Conservation (phyloP, 2,329 filamentous ascomycete genomes). For the Penicillium oxalicum region DNA sequence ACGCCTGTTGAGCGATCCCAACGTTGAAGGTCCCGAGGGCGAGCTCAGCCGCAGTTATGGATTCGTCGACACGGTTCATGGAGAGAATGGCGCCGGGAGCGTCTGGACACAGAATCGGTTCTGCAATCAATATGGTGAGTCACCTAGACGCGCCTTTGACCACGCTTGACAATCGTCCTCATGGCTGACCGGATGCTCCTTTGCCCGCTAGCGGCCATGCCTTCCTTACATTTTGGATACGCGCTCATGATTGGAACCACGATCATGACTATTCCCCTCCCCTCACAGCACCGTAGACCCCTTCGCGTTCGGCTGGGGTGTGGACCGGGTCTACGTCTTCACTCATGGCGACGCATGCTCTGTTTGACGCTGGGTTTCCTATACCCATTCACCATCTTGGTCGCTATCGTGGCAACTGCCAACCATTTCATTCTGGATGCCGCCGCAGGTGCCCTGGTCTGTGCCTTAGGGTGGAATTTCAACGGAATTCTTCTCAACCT, state of each 20-base stretch:
- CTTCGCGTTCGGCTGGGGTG: conserved; percentile 26
- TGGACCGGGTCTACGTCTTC: conserved; percentile 36
- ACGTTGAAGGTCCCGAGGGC: conserved; percentile 51
- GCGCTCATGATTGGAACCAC: conserved; percentile 67
- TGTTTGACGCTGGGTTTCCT: conserved; percentile 51
- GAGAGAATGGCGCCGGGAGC: conserved; percentile 54
- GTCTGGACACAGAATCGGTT: conserved; percentile 69
- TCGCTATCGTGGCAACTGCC: conserved; percentile 64
- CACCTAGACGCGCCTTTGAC: too few species aligned
- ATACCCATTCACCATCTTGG: conserved; percentile 60
- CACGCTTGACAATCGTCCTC: too few species aligned
- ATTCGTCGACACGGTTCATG: conserved; percentile 56
- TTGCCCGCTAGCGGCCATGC: conserved; percentile 57
- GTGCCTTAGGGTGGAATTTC: conserved; percentile 56
- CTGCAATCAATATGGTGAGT: conserved; percentile 66
- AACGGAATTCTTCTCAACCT: conserved; percentile 56
- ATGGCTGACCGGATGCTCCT: not conserved
- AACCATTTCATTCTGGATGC: conserved; percentile 70
- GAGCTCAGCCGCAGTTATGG: conserved; percentile 55
- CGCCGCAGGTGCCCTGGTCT: conserved; percentile 61
- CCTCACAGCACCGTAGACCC: conserved; percentile 47
- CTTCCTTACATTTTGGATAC: conserved; percentile 69
- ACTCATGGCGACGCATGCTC: conserved; percentile 47
- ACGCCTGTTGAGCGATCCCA: conserved; percentile 49
- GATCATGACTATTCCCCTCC: conserved; percentile 59